Evolutionary conservation across 495 filamentous ascomycete genomes (phyloP).

Genomic region (Penicillium soppii): DNA sequence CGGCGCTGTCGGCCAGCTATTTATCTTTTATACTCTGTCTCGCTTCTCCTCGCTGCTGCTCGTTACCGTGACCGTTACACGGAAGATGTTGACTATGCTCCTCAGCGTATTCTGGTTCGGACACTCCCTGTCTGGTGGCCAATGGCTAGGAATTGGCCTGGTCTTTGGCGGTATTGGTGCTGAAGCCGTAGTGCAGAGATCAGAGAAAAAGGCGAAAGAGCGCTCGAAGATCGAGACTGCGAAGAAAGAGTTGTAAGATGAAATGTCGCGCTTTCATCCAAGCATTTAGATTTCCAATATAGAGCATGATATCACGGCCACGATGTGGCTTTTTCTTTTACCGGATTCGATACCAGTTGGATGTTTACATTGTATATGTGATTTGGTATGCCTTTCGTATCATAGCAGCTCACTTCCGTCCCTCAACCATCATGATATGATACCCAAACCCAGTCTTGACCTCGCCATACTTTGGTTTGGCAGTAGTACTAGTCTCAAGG

Average conservation of each 20-base stretch:
- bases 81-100: slow-evolving; percentile 99
- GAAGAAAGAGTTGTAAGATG: slow-evolving; percentile 40
- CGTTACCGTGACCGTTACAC: slow-evolving; percentile 93
- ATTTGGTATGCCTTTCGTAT: background rate
- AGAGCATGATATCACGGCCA: background rate
- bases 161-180: slow-evolving; percentile 96
- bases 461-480: slow-evolving; percentile 71
- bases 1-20: slow-evolving; percentile 91
- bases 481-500: slow-evolving; percentile 73
- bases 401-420: slow-evolving; percentile 58
- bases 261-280: background rate
- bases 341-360: background rate
- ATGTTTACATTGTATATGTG: background rate
- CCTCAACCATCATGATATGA: slow-evolving; percentile 90
- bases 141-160: slow-evolving; percentile 87
- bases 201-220: slow-evolving; percentile 84
- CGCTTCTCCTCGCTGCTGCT: slow-evolving; percentile 89
- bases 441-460: slow-evolving; percentile 87
- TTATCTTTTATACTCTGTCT: slow-evolving; percentile 95
- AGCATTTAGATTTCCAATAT: slow-evolving; percentile 2
- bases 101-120: slow-evolving; percentile 93
- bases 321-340: background rate
- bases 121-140: slow-evolving; percentile 77
- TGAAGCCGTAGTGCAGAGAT: slow-evolving; percentile 76
- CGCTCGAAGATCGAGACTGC: slow-evolving; percentile 54